These are phyloP conservation scores for Monosporascus ibericus DNA, from an alignment of 2,329 filamentous ascomycete species.

Conservation along the genomic window DNA sequence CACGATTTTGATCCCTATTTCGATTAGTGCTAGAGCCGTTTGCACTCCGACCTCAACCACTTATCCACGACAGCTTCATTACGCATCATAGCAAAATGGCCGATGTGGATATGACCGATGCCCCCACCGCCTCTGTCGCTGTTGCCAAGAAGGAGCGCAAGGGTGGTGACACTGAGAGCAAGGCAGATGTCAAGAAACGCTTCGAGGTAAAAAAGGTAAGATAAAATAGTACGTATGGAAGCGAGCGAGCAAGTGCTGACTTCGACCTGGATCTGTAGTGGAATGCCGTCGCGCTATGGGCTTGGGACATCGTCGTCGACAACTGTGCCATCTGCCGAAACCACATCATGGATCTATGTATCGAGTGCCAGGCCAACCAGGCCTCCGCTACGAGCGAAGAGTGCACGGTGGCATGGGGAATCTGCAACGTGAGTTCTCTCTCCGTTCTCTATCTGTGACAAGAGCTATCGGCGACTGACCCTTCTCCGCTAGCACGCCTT, in stretches of 20 bases:
- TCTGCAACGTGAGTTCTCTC: slow-evolving; percentile 79
- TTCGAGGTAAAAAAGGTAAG: slow-evolving; percentile 98
- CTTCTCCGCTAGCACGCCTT: slow-evolving; percentile 72
- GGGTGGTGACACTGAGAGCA: slow-evolving; percentile 40
- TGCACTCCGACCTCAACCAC: background rate
- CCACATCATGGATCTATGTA: slow-evolving; percentile 99
- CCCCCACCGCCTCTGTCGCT: slow-evolving; percentile 47
- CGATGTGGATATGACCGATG: slow-evolving; percentile 95
- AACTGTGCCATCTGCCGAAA: slow-evolving; percentile 99
- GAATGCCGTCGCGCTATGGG: slow-evolving; percentile 98
- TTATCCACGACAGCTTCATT: background rate
- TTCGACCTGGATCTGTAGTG: slow-evolving; percentile 51
- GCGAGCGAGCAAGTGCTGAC: slow-evolving; percentile 2
- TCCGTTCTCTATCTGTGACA: background rate
- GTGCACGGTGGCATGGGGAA: slow-evolving; percentile 98
- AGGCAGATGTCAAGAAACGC: slow-evolving; percentile 75
- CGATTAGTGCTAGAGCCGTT: too few relatives aligned
- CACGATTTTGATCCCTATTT: too few relatives aligned
- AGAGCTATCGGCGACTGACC: slow-evolving; percentile 23
- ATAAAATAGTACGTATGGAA: background rate
- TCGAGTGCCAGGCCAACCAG: slow-evolving; percentile 98
- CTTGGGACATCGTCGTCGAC: slow-evolving; percentile 98
- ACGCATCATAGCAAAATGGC: slow-evolving; percentile 55
- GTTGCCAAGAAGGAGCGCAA: slow-evolving; percentile 48
- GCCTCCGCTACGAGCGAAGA: slow-evolving; percentile 95